phyloP scores from a whole-genome alignment of 805 yeast species.

The Cyberlindnera sargentensis region DNA sequence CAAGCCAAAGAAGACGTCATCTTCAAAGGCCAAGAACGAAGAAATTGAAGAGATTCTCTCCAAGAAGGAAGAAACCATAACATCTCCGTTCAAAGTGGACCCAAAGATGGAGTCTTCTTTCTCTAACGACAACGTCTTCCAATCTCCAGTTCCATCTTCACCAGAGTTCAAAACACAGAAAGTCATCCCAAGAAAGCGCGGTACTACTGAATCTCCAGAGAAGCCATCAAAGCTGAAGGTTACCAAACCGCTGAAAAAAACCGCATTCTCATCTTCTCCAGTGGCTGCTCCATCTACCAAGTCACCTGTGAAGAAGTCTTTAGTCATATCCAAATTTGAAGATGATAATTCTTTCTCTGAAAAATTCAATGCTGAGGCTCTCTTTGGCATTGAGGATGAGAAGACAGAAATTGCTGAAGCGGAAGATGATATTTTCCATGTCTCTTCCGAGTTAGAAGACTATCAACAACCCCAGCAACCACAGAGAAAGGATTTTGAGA shows the following conservation, averaged over 20 bases:
- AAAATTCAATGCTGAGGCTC: not conserved
- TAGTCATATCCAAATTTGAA: constrained; percentile 22
- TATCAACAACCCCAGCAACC: no score
- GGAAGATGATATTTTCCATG: not conserved
- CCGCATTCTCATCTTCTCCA: constrained; percentile 27
- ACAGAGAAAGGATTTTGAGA: no score
- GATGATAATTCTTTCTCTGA: constrained; percentile 1
- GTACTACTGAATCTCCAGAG: constrained; percentile 6
- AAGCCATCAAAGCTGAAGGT: constrained; percentile 11
- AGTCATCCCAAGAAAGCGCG: constrained; percentile 22
- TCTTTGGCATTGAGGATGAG: no score
- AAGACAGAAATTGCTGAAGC: not conserved
- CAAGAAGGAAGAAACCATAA: not conserved
- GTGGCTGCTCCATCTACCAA: constrained; percentile 6
- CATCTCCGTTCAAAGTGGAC: constrained; percentile 10
- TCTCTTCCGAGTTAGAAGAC: not conserved
- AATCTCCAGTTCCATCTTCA: constrained; percentile 20
- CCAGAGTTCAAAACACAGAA: constrained; percentile 13
- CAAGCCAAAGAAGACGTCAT: not conserved
- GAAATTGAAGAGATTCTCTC: constrained; percentile 2
- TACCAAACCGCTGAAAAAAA: constrained; percentile 13
- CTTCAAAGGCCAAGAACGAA: constrained; percentile 1
- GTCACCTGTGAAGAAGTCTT: constrained; percentile 19
- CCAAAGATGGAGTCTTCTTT: constrained; percentile 21
- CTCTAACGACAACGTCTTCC: constrained; percentile 31